Conservation (phyloP, 495 filamentous ascomycete genomes). For the Corynascus novoguineensis region DNA sequence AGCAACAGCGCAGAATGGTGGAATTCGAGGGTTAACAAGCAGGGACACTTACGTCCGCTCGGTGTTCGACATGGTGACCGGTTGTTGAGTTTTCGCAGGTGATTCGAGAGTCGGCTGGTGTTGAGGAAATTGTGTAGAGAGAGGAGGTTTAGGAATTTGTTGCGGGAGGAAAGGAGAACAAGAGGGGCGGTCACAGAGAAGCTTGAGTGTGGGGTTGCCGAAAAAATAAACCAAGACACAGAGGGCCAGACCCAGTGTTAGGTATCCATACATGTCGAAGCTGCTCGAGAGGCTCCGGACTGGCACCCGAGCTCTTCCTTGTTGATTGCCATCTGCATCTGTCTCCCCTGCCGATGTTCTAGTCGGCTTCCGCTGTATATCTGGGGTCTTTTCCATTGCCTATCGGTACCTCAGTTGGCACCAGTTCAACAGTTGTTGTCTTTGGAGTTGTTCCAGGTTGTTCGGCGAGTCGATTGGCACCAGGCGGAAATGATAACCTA, state of each 20-base stretch:
- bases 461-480: no score
- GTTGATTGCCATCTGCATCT: not conserved
- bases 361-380: not conserved
- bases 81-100: slow-evolving; percentile 30
- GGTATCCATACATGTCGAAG: slow-evolving; percentile 13
- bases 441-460: no score
- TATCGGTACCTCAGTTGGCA: not conserved
- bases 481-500: no score
- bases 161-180: slow-evolving; percentile 26
- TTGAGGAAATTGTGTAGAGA: slow-evolving; percentile 36
- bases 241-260: slow-evolving; percentile 17
- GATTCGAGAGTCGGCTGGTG: slow-evolving; percentile 30
- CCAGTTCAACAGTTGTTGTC: no score
- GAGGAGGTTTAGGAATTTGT: slow-evolving; percentile 26
- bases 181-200: slow-evolving; percentile 14
- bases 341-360: not conserved
- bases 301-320: not conserved
- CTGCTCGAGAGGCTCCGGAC: not conserved
- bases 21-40: not conserved
- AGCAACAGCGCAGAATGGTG: slow-evolving; percentile 9
- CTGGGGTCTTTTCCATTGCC: not conserved
- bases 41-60: slow-evolving; percentile 82
- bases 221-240: slow-evolving; percentile 21
- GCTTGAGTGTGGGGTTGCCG: slow-evolving; percentile 16
- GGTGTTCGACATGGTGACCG: slow-evolving; percentile 64